phyloP scores from a whole-genome alignment of 2,329 filamentous ascomycete genomes.

The Apiospora koreana region DNA sequence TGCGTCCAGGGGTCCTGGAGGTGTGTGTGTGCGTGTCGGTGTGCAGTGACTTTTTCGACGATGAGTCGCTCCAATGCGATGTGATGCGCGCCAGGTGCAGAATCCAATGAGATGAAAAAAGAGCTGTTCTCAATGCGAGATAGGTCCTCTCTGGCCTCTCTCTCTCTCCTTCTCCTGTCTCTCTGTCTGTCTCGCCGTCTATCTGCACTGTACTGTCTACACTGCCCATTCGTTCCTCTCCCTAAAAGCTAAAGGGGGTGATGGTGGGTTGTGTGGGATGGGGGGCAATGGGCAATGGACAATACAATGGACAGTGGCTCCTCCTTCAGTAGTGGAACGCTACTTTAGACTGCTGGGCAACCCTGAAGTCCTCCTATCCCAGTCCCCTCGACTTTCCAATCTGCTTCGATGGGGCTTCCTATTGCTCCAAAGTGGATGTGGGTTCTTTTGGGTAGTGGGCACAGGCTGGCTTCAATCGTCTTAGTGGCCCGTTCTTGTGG shows the following conservation, averaged over 20 bases:
- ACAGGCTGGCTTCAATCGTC: neutral
- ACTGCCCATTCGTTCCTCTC: neutral
- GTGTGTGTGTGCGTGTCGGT: neutral
- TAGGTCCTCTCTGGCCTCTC: neutral
- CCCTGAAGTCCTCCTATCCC: slow-evolving; percentile 1
- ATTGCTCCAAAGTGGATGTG: slow-evolving; percentile 9
- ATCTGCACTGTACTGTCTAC: slow-evolving; percentile 1
- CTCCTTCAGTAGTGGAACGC: neutral
- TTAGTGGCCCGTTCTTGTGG: neutral
- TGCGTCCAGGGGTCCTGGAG: neutral
- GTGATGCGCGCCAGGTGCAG: slow-evolving; percentile 7
- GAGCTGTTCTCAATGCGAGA: slow-evolving; percentile 4
- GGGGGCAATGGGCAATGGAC: neutral
- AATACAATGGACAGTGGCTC: neutral
- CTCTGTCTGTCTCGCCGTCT: neutral
- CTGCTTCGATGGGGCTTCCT: slow-evolving; percentile 9
- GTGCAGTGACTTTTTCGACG: slow-evolving; percentile 1
- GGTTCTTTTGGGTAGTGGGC: neutral
- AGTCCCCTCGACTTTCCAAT: neutral
- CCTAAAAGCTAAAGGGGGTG: neutral
- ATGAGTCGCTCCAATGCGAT: slow-evolving; percentile 1
- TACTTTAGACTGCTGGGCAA: slow-evolving; percentile 5
- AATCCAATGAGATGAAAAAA: slow-evolving; percentile 7
- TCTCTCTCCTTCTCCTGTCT: neutral
- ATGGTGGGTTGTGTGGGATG: slow-evolving; percentile 1